Base-by-base conservation (phyloP, 495 filamentous ascomycete species). In the Penicillium coffeae region DNA sequence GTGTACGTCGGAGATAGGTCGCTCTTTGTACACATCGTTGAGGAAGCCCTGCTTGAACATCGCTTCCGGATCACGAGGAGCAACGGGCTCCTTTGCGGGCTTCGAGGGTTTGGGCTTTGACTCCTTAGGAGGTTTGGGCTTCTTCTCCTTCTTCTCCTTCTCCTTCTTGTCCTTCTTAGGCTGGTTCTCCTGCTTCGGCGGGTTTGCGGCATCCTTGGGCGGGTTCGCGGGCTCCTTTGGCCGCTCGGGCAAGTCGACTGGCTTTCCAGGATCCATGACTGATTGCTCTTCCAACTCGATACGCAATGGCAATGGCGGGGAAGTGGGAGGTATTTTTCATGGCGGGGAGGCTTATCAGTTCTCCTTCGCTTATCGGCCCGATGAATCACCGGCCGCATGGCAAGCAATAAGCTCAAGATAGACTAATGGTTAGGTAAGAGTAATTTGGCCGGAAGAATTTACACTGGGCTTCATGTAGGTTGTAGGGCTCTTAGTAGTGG, bases 41-140 rank as follows among this genome's bases (percentile, higher is more conserved):
- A 95, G 78, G 72, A 88, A 96, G 30, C 90, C 90, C 52, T 83
- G 76, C 68, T 86, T 85, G 79, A 96, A 95, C 75, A 93, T 87
- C 48, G 79, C 70, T 48, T 88, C 76, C 0, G 83, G 79, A 52
- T 90, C 87, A 41, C 62, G 60, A 22, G 67, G 32, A 4, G 63
- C 60, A 34, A 55, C 40, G 34, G 55, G 38, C 38, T 59, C 61
- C 45, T 77, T 73, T 15, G 69, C 53, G 38, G 68, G 55, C 42
- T 69, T 71, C 38, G 68, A 63, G 22, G 59, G 42, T 55, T 70
- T 71, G 20, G 60, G 42, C 42, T 60, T 48, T 21, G 61, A 53
- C 27, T 60, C 63, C 44, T 68, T 70, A 14, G 65, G 56, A 18
- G 52, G 40, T 57, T 67, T 70, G 38, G 58, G 52, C 38, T 83